Percentiles rank a stretch among this genome's conserved stretches.
Evolutionary conservation across 1,284 basidiomycete genomes (phyloP).

Genomic region (Termitomyces sp.): DNA sequence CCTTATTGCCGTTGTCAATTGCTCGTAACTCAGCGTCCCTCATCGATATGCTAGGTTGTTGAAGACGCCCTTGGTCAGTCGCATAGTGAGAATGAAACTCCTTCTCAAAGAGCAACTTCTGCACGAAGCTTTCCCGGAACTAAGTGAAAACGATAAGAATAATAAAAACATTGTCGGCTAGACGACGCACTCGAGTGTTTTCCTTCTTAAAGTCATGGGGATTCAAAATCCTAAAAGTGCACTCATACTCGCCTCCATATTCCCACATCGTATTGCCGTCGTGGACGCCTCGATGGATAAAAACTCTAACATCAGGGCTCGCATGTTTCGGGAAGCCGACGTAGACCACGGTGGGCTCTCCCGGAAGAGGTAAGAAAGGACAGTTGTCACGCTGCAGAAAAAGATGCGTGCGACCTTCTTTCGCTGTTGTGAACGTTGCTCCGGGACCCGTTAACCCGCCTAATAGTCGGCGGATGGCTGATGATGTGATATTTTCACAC

Average conservation of each 20-base stretch:
- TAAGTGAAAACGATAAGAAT: not conserved
- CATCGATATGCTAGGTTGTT: not conserved
- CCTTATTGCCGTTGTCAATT: constrained; percentile 2
- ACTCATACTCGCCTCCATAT: constrained; percentile 4
- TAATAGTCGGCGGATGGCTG: not conserved
- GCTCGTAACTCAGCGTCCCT: not conserved
- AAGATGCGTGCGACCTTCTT: not conserved
- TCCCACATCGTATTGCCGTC: not conserved
- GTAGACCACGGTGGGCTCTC: not conserved
- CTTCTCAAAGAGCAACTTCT: not conserved
- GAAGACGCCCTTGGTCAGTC: not conserved
- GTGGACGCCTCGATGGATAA: not conserved
- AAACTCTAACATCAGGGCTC: not conserved
- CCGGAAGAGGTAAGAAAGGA: not conserved
- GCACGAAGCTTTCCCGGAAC: constrained; percentile 1
- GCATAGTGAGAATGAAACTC: not conserved
- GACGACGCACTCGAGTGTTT: not conserved
- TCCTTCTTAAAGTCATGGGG: not conserved
- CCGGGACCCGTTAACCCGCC: constrained; percentile 3
- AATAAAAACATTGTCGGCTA: not conserved
- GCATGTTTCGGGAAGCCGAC: not conserved
- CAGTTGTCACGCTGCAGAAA: not conserved
- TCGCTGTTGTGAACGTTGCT: not conserved
- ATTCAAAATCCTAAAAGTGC: not conserved
- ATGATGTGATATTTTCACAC: not conserved